A percentile compares a stretch with the other conserved stretches of the same genome.
Evolutionary conservation across 257 asterid species (phyloP).

Genomic region (Fraxinus anomala): DNA sequence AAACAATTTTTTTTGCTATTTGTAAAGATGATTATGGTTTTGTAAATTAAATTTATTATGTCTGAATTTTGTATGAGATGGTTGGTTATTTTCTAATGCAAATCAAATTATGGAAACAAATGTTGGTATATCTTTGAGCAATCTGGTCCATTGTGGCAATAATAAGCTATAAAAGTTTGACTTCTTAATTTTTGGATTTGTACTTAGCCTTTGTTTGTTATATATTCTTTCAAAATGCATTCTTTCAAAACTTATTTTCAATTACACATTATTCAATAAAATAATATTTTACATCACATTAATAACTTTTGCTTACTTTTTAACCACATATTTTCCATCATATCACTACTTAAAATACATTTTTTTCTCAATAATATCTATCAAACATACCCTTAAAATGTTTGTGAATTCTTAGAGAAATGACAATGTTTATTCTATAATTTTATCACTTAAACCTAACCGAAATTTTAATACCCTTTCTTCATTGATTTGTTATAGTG

Average conservation of each 20-base stretch:
- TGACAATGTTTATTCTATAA: neutral
- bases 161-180: too few relatives aligned
- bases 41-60: neutral
- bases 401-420: neutral
- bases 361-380: too few relatives aligned
- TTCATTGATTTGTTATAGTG: neutral
- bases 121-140: neutral
- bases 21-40: neutral
- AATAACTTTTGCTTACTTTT: too few relatives aligned
- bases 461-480: neutral
- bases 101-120: neutral
- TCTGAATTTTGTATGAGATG: too few relatives aligned
- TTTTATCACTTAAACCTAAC: neutral
- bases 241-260: too few relatives aligned
- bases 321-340: too few relatives aligned
- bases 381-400: neutral
- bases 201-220: neutral
- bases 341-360: too few relatives aligned
- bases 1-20: neutral
- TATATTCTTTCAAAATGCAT: too few relatives aligned
- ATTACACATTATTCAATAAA: too few relatives aligned
- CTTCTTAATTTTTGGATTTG: neutral
- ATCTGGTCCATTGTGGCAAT: too few relatives aligned
- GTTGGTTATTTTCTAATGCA: neutral
- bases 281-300: too few relatives aligned